phyloP scores from a whole-genome alignment of 306 rosid genomes.

The Acacia melanoxylon region DNA sequence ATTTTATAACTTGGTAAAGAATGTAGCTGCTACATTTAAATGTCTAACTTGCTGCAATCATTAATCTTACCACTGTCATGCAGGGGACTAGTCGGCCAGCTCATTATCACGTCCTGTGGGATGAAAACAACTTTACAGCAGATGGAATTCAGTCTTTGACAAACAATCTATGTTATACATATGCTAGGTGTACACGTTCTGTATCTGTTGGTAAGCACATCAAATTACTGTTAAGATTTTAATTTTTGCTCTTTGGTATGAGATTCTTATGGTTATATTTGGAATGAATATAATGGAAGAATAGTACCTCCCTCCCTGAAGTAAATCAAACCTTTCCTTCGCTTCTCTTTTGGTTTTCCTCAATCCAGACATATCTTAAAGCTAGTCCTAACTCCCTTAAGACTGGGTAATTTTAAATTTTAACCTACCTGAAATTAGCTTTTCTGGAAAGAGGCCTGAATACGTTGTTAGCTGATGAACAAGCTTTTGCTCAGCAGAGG shows the following conservation, averaged over 20 bases:
- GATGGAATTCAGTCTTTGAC: conserved; percentile 90
- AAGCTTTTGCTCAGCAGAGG: neutral
- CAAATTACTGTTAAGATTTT: conserved; percentile 2
- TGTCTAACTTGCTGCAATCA: neutral
- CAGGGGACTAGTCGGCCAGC: conserved; percentile 97
- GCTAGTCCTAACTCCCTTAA: neutral
- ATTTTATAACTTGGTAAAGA: neutral
- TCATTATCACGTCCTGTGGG: conserved; percentile 94
- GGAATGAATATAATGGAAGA: neutral
- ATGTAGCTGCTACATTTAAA: conserved; percentile 1
- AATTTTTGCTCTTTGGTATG: neutral
- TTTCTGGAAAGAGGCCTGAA: neutral
- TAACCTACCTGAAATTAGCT: neutral
- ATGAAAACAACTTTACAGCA: conserved; percentile 88
- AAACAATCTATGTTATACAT: conserved; percentile 86
- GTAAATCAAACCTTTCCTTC: neutral
- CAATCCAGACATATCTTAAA: neutral
- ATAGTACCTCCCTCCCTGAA: neutral
- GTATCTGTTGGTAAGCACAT: conserved; percentile 81
- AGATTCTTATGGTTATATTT: neutral
- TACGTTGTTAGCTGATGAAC: neutral
- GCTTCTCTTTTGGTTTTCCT: neutral
- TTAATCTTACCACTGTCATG: conserved; percentile 21
- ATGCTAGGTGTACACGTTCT: conserved; percentile 90
- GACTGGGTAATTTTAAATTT: neutral